Base-by-base conservation (phyloP, 2,329 filamentous ascomycete genomes). In the Aspergillus sp. region DNA sequence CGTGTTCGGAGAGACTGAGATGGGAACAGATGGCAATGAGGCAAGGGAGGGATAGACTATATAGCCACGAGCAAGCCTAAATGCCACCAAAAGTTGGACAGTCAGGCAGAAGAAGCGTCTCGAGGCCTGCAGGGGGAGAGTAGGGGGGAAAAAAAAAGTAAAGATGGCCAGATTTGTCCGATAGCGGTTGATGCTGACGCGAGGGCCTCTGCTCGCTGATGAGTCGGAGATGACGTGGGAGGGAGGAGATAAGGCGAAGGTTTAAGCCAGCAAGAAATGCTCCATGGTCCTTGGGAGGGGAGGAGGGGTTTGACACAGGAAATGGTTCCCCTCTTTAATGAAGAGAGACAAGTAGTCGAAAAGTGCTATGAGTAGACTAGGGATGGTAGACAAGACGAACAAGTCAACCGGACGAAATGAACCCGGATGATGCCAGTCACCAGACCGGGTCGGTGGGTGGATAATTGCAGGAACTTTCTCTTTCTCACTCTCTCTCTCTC, bases 171-270 rank as follows among this genome's bases (percentile, higher is more conserved):
- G 50, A 47, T 19, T 30, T 30, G 41, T 55, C 53, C 53, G 53
- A 47, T 55, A 47, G 53, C 39, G 53, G 53, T 15, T 36, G 25
- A 12, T 55, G 25, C 43, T 32, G 53, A 30, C 39, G 38, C 53
- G 47, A 50, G 47, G 32, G 25, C 15, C 47, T 50, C 25, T 28
- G 25, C 47, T 30, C 43, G 53, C 17, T 47, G 53, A 55, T 55
- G 53, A 55, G 30, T 55, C 28, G 43, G 39, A 32, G 53, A 55
- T 55, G 53, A 55, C 53, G 53, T 55, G 53, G 52, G 52, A 55
- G 41, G 39, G 25, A 47, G 30, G n/a, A 47, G 53, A 55, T 55
- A 55, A 55, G 53, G 45, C 36, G 25, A 32, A 21, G 43, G 53
- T 13, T 55, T 21, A 47, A 19, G 25, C n/a, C 38, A 39, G 17